These are phyloP conservation scores for Aspergillus novofumigatus DNA, from an alignment of 2,329 filamentous ascomycete genomes.

Conservation along the genomic window DNA sequence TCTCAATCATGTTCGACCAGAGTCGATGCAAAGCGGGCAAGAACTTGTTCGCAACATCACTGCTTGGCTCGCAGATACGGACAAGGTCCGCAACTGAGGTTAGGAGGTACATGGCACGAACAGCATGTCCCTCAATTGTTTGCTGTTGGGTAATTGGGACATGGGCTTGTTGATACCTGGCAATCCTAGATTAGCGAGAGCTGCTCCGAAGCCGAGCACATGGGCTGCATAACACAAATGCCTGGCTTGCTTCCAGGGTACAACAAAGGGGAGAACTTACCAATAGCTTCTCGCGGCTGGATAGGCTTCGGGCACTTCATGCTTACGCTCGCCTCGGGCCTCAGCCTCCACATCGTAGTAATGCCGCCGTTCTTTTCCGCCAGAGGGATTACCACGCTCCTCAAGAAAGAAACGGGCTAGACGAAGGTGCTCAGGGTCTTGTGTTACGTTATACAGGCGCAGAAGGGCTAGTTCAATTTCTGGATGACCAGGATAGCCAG, in stretches of 20 bases:
- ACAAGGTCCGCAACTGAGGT: slow-evolving; percentile 56
- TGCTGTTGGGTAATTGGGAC: slow-evolving; percentile 51
- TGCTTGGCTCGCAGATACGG: slow-evolving; percentile 23
- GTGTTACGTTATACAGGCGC: slow-evolving; percentile 42
- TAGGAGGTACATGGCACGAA: slow-evolving; percentile 58
- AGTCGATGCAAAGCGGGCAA: slow-evolving; percentile 43
- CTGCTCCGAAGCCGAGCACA: background rate
- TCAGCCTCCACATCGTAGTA: slow-evolving; percentile 55
- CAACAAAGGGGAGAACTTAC: slow-evolving; percentile 13
- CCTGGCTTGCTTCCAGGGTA: background rate
- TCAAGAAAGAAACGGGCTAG: slow-evolving; percentile 56
- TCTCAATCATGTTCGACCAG: slow-evolving; percentile 59
- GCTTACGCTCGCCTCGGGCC: slow-evolving; percentile 40
- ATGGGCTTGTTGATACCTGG: slow-evolving; percentile 54
- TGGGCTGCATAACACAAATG: background rate
- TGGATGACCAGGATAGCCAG: slow-evolving; percentile 60
- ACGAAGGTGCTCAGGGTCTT: slow-evolving; percentile 36
- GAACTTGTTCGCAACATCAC: slow-evolving; percentile 11
- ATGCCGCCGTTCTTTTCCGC: slow-evolving; percentile 42
- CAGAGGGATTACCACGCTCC: slow-evolving; percentile 51
- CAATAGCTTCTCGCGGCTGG: slow-evolving; percentile 39
- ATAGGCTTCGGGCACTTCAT: slow-evolving; percentile 47
- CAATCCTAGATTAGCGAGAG: slow-evolving; percentile 1
- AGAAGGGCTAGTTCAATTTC: slow-evolving; percentile 51
- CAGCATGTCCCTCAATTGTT: slow-evolving; percentile 56